These are phyloP conservation scores for Clavispora santaluciae DNA, from an alignment of 805 yeast genomes.

Conservation along the genomic window DNA sequence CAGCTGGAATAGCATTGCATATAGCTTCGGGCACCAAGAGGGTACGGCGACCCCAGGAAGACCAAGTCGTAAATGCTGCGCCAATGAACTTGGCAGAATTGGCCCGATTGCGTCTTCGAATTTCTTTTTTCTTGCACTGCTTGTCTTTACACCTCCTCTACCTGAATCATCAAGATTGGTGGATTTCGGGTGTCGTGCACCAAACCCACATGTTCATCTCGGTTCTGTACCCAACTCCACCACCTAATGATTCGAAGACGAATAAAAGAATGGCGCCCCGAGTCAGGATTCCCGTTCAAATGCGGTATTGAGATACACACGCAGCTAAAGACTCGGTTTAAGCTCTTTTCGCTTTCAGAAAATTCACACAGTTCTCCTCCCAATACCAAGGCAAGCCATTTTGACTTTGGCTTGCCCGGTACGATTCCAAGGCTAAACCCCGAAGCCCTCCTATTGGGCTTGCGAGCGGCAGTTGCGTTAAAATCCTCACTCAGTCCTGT, in stretches of 20 bases:
- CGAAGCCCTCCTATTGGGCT: slow-evolving; percentile 65
- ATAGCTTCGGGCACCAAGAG: no score
- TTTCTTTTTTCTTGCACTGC: no score
- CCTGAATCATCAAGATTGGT: neutral
- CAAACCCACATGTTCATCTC: neutral
- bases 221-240: neutral
- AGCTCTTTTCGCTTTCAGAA: slow-evolving; percentile 66
- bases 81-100: no score
- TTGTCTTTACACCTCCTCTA: neutral
- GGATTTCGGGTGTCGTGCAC: slow-evolving; percentile 1
- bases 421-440: slow-evolving; percentile 80
- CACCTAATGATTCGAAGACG: slow-evolving; percentile 11
- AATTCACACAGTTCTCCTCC: slow-evolving; percentile 36
- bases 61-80: no score
- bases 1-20: no score
- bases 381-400: slow-evolving; percentile 67
- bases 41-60: no score
- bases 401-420: slow-evolving; percentile 88
- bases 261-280: slow-evolving; percentile 14
- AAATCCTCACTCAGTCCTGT: slow-evolving; percentile 49
- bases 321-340: slow-evolving; percentile 68
- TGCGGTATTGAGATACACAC: slow-evolving; percentile 95
- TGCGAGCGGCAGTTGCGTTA: slow-evolving; percentile 69
- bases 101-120: no score
- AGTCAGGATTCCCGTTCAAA: slow-evolving; percentile 38